phyloP scores from a whole-genome alignment of 495 filamentous ascomycete species.

The Xylaria palmicola region DNA sequence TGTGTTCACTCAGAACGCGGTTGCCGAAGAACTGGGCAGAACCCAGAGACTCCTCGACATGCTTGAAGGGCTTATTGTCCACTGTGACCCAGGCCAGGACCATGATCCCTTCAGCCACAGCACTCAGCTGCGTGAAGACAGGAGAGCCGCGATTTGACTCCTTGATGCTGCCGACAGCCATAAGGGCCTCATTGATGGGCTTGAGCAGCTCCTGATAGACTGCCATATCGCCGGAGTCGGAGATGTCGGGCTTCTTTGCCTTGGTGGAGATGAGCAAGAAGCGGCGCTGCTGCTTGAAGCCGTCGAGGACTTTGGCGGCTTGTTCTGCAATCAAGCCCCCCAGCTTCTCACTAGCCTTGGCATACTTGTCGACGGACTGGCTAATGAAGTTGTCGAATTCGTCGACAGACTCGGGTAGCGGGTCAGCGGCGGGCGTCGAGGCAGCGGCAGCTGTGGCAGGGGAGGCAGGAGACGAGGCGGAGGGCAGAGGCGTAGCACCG shows the following conservation, averaged over 20 bases:
- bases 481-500: conserved; percentile 28
- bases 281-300: conserved; percentile 78
- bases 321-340: conserved; percentile 79
- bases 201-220: conserved; percentile 64
- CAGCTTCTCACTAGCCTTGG: conserved; percentile 72
- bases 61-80: conserved; percentile 74
- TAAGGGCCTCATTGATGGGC: conserved; percentile 75
- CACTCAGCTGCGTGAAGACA: conserved; percentile 73
- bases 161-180: conserved; percentile 70
- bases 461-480: conserved; percentile 34
- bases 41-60: conserved; percentile 72
- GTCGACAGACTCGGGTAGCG: conserved; percentile 72
- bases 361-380: conserved; percentile 72
- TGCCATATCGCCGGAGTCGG: conserved; percentile 60
- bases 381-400: conserved; percentile 83
- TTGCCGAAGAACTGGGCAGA: conserved; percentile 90
- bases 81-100: conserved; percentile 83
- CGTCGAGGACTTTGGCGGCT: conserved; percentile 43
- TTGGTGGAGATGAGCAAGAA: conserved; percentile 87
- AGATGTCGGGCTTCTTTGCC: conserved; percentile 83
- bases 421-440: conserved; percentile 46
- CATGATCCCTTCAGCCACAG: conserved; percentile 85
- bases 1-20: conserved; percentile 81
- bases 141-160: conserved; percentile 72
- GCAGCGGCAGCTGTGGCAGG: too few relatives aligned